Percentiles rank a stretch among this genome's conserved stretches.
These are phyloP conservation scores for Suillus spraguei DNA, from an alignment of 768 basidiomycete species.

Conservation along the genomic window DNA sequence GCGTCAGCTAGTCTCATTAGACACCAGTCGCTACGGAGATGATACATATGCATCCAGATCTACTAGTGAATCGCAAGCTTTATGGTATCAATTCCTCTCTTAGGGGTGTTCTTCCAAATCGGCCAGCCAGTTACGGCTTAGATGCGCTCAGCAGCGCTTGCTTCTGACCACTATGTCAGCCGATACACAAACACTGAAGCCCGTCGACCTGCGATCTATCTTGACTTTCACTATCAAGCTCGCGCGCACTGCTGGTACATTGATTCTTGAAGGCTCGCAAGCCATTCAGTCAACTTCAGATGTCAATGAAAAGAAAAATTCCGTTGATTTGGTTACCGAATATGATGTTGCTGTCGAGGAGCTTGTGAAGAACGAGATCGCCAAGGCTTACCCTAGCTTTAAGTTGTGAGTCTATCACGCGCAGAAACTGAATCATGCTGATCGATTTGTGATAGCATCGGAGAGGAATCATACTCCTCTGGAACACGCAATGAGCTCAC, in stretches of 20 bases:
- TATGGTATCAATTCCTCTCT: neutral
- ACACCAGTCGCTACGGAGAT: neutral
- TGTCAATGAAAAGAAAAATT: constrained; percentile 87
- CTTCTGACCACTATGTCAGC: constrained; percentile 29
- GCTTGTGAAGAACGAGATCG: constrained; percentile 72
- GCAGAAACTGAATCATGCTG: neutral
- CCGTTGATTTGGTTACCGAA: constrained; percentile 93
- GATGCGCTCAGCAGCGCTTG: neutral
- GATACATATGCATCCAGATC: neutral
- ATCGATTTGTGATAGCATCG: constrained; percentile 58
- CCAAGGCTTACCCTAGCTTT: constrained; percentile 68
- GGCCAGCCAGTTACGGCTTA: neutral
- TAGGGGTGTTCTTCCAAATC: neutral
- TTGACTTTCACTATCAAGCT: constrained; percentile 71
- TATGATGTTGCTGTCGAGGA: constrained; percentile 93
- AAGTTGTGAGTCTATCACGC: constrained; percentile 64
- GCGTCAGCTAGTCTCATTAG: neutral
- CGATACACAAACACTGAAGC: constrained; percentile 29
- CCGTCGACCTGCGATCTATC: constrained; percentile 56
- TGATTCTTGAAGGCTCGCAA: constrained; percentile 77
- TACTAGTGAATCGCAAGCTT: neutral
- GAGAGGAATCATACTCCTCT: constrained; percentile 89
- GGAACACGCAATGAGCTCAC: constrained; percentile 72
- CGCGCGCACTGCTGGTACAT: constrained; percentile 70
- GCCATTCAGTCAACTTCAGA: constrained; percentile 65